Base-by-base conservation (phyloP, 805 yeast species). In the Metschnikowia peoriensis region DNA sequence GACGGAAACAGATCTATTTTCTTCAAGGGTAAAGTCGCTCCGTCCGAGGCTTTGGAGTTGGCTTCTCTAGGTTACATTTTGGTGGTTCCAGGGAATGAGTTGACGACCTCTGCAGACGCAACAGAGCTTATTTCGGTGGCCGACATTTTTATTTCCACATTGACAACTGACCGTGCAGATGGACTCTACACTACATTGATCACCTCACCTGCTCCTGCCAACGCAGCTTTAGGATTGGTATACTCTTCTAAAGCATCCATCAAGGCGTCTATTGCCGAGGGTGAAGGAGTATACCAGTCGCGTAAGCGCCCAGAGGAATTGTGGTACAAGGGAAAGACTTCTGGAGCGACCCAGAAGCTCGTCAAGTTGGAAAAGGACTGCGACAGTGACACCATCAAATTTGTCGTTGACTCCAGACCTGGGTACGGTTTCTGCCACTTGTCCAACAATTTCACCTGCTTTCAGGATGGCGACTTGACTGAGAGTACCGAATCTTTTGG, bases 301-400 rank as follows among this genome's bases (percentile, higher is more conserved):
- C 85, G 99, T 62, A 85, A 87, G 63, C 71, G 79, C 49, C 63
- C 65, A 17, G 84, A 89, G 55, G 98, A 96, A 42, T 78, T 94
- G 53, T 94, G 99, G 99, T 88, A 85, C 68, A 94, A 94, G 69
- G 99, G 99, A 32, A 86, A 87, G 51, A 89, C 97, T 1, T 88
- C 96, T n/a, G 99, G 99, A 17, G 96, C 96, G 48, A 89, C 96
- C 1, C 99, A 94, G 72, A 77, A 78, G 59, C 77, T 94, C 45
- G 59, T 87, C 27, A 71, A 77, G 42, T 68, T 94, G 52, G 86
- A 83, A 49, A 70, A 82, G 55, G 99, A 94, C 72, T 94, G 99
- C 70, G 99, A 94, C 71, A 84, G 88, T 44, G 99, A 94, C 68
- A 88, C 96, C 57, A 72, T 94, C 62, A 86, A 89, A 72, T 89